A percentile compares a stretch with the other conserved stretches of the same genome.
These are phyloP conservation scores for Roridomyces roridus DNA, from an alignment of 768 basidiomycete species.

Conservation along the genomic window DNA sequence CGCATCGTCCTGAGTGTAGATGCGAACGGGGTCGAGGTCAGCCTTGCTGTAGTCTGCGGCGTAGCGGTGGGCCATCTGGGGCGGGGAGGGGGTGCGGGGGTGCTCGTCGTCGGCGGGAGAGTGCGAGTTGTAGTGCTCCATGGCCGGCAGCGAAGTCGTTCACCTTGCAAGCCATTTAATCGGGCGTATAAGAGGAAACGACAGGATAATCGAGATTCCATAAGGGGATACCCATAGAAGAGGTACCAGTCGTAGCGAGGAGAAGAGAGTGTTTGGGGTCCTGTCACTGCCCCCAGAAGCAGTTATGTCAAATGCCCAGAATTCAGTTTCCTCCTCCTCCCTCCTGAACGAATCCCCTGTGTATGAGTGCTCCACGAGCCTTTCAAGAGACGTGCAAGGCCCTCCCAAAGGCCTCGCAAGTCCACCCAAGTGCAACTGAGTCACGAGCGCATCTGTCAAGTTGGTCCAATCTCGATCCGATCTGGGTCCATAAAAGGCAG, in stretches of 20 bases:
- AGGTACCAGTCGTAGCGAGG: conserved; percentile 11
- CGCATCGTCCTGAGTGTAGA: conserved; percentile 50
- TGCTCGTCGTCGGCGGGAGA: conserved; percentile 58
- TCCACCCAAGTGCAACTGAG: too few species aligned
- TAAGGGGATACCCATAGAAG: conserved; percentile 1
- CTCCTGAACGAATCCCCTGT: too few species aligned
- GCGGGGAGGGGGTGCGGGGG: conserved; percentile 78
- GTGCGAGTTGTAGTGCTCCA: conserved; percentile 67
- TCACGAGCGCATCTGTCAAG: too few species aligned
- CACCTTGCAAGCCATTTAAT: not conserved
- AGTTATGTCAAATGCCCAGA: too few species aligned
- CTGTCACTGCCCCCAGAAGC: not conserved
- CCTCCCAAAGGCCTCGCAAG: too few species aligned
- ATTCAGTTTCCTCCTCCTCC: too few species aligned
- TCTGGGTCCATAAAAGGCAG: too few species aligned
- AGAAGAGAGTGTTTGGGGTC: not conserved
- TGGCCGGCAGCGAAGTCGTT: conserved; percentile 12
- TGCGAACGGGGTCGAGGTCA: conserved; percentile 50
- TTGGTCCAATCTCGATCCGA: too few species aligned
- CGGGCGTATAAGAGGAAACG: conserved; percentile 3
- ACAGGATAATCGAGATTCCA: not conserved
- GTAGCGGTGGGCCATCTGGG: conserved; percentile 35
- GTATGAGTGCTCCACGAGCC: too few species aligned
- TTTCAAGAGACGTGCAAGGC: too few species aligned
- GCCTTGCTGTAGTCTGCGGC: conserved; percentile 35